phyloP scores from a whole-genome alignment of 306 rosid genomes.

The Oemleria cerasiformis region DNA sequence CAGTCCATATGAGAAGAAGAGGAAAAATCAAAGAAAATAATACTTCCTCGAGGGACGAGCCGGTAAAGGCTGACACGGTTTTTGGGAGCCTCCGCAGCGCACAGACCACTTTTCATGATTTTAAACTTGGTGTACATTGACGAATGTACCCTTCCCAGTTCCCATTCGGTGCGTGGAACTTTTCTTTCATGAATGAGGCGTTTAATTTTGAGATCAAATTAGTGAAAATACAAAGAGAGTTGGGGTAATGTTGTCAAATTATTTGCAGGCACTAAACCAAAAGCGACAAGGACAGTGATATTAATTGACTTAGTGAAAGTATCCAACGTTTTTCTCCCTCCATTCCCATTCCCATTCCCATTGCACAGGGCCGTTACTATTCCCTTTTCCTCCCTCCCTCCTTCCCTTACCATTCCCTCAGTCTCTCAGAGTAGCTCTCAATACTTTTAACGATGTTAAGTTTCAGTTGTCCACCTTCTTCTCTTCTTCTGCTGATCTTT shows the following conservation, averaged over 20 bases:
- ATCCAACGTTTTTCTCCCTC: conserved; percentile 17
- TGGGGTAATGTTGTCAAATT: conserved; percentile 15
- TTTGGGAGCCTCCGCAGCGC: conserved; percentile 9
- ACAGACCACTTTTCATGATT: neutral
- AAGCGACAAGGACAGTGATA: neutral
- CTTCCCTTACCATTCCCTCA: conserved; percentile 5
- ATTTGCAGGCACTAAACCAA: neutral
- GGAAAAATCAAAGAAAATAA: neutral
- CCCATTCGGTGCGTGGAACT: neutral
- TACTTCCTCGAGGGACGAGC: conserved; percentile 19
- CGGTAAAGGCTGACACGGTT: conserved; percentile 20
- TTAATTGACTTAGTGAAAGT: neutral
- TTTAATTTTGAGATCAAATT: too few species aligned
- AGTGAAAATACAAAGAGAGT: too few species aligned
- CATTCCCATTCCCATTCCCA: conserved; percentile 9
- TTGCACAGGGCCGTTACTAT: conserved; percentile 9
- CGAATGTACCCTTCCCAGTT: neutral
- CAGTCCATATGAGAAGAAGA: neutral
- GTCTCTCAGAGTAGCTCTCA: neutral
- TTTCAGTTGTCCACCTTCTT: conserved; percentile 14
- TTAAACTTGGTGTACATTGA: neutral
- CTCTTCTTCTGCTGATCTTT: conserved; percentile 9
- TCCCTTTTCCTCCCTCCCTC: neutral
- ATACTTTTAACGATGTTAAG: conserved; percentile 13
- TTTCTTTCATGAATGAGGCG: neutral